These are phyloP conservation scores for Setomelanomma holmii DNA, from an alignment of 2,329 filamentous ascomycete species.

Conservation along the genomic window DNA sequence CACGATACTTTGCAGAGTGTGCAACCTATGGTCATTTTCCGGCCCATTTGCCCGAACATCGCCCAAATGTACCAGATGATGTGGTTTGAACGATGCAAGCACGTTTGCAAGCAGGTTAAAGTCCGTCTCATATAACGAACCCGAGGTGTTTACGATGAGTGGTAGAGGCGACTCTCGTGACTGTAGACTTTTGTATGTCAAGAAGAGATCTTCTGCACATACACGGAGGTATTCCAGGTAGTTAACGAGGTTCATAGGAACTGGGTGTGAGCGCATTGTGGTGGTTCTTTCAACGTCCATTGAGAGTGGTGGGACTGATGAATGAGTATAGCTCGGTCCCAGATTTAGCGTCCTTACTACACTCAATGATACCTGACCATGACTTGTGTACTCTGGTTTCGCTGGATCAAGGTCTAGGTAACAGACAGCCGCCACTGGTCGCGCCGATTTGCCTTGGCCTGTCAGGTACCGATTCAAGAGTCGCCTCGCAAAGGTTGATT, in stretches of 20 bases:
- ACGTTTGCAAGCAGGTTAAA: constrained; percentile 69
- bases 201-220: constrained; percentile 69
- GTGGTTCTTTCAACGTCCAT: constrained; percentile 38
- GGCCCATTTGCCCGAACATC: constrained; percentile 52
- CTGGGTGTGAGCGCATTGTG: constrained; percentile 68
- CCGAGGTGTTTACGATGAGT: constrained; percentile 75
- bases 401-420: constrained; percentile 80
- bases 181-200: constrained; percentile 61
- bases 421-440: constrained; percentile 52
- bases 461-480: constrained; percentile 73
- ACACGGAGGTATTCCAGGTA: constrained; percentile 72
- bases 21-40: constrained; percentile 65
- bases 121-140: constrained; percentile 75
- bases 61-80: constrained; percentile 71
- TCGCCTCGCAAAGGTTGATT: constrained; percentile 75
- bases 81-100: constrained; percentile 61
- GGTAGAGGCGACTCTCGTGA: constrained; percentile 56
- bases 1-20: constrained; percentile 56
- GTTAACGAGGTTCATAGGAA: constrained; percentile 70
- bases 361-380: constrained; percentile 73
- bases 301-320: constrained; percentile 28
- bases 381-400: constrained; percentile 76
- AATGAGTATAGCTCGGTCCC: constrained; percentile 72
- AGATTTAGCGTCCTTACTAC: constrained; percentile 68
- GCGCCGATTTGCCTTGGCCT: constrained; percentile 39